A percentile compares a stretch with the other conserved stretches of the same genome.
Evolutionary conservation across 306 rosid species (phyloP).

Genomic region (Trichosanthes truncata): DNA sequence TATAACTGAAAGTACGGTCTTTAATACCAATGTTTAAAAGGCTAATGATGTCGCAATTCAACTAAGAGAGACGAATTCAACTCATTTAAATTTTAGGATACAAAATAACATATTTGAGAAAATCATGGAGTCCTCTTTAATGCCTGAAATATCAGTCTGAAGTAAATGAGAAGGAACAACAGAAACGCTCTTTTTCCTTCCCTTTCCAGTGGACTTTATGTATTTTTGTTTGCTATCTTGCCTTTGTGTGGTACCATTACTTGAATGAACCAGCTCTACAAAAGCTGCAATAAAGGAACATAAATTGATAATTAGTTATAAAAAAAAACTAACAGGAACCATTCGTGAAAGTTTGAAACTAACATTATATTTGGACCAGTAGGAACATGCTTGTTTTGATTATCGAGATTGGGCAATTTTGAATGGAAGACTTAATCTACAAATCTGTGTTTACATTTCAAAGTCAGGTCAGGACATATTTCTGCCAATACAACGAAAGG

Average conservation of each 20-base stretch:
- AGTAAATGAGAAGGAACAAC: conserved; percentile 80
- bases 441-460: background rate
- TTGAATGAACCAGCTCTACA: conserved; percentile 69
- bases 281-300: conserved; percentile 52
- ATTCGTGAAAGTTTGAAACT: background rate
- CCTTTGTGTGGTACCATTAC: conserved; percentile 75
- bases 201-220: conserved; percentile 38
- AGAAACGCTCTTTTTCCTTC: conserved; percentile 42
- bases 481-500: no score
- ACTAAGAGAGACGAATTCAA: conserved; percentile 10
- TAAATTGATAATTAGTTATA: background rate
- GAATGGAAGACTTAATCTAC: background rate
- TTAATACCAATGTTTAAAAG: background rate
- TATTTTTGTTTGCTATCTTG: conserved; percentile 42
- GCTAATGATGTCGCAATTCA: background rate
- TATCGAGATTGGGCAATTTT: background rate
- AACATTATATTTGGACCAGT: background rate
- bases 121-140: conserved; percentile 59
- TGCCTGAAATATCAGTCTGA: conserved; percentile 77
- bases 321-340: background rate
- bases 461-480: no score
- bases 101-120: conserved; percentile 86
- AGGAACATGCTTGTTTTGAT: background rate
- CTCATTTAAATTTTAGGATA: conserved; percentile 48
- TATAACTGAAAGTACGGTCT: background rate